These are phyloP conservation scores for Apiospora saccharicola DNA, from an alignment of 2,329 filamentous ascomycete genomes.

Conservation along the genomic window DNA sequence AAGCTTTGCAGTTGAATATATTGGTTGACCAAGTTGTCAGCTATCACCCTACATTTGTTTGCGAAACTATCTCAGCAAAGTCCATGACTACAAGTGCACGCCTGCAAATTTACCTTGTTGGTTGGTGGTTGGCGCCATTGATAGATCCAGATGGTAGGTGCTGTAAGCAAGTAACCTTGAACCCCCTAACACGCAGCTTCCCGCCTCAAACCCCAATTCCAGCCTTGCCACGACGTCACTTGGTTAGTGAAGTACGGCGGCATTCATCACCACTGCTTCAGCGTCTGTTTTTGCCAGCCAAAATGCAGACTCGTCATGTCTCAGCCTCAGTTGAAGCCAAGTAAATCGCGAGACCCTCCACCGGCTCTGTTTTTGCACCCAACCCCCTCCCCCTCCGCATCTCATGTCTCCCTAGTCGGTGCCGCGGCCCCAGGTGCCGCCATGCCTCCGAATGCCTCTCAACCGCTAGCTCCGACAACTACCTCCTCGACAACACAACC, in stretches of 20 bases:
- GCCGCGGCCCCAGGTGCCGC: conserved; percentile 45
- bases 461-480: neutral
- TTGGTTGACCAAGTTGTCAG: neutral
- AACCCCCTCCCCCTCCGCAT: conserved; percentile 79
- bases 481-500: conserved; percentile 33
- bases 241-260: neutral
- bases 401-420: conserved; percentile 68
- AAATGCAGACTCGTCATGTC: conserved; percentile 42
- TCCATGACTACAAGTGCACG: neutral
- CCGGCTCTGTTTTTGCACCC: conserved; percentile 84
- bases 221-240: conserved; percentile 17
- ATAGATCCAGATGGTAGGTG: conserved; percentile 6
- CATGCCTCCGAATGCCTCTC: conserved; percentile 30
- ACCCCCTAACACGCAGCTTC: conserved; percentile 1
- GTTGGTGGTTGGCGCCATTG: neutral
- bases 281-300: conserved; percentile 27
- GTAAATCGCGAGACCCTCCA: conserved; percentile 61
- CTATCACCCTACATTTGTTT: neutral
- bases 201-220: neutral
- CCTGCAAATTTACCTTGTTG: neutral
- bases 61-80: neutral
- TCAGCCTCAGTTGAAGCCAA: conserved; percentile 34
- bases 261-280: conserved; percentile 1
- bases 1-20: neutral
- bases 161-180: conserved; percentile 9